These are phyloP conservation scores for Trebouxia sp. DNA, from an alignment of 139 green algal genomes.

Conservation along the genomic window DNA sequence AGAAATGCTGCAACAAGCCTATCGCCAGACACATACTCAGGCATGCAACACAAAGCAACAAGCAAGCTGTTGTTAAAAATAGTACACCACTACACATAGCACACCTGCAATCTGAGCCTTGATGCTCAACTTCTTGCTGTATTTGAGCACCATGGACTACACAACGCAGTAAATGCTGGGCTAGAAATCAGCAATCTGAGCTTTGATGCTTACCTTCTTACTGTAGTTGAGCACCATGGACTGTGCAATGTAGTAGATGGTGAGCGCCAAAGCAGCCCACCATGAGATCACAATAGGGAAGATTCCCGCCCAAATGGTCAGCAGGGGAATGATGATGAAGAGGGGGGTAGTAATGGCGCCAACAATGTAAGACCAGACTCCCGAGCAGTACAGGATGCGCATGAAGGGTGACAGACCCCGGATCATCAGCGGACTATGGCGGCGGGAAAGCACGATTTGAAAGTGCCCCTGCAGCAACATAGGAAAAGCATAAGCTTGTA, in stretches of 20 bases:
- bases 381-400: slow-evolving; percentile 41
- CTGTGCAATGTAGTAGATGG: slow-evolving; percentile 35
- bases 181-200: too few species aligned
- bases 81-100: too few species aligned
- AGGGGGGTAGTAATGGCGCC: slow-evolving; percentile 38
- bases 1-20: too few species aligned
- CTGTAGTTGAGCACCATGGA: slow-evolving; percentile 36
- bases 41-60: too few species aligned
- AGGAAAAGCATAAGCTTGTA: too few species aligned
- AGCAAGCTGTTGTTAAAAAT: too few species aligned
- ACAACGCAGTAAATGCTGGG: too few species aligned
- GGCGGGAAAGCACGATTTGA: slow-evolving; percentile 41
- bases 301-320: slow-evolving; percentile 44
- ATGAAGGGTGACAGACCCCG: slow-evolving; percentile 27
- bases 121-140: not conserved
- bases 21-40: too few species aligned
- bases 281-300: slow-evolving; percentile 46
- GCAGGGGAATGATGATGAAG: slow-evolving; percentile 46
- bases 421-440: slow-evolving; percentile 41
- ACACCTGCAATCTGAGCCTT: too few species aligned
- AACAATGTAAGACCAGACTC: slow-evolving; percentile 44
- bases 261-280: slow-evolving; percentile 49
- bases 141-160: not conserved
- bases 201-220: slow-evolving; percentile 11
- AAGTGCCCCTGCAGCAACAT: slow-evolving; percentile 39